phyloP scores from a whole-genome alignment of 805 yeast species.

The Brettanomyces bruxellensis region DNA sequence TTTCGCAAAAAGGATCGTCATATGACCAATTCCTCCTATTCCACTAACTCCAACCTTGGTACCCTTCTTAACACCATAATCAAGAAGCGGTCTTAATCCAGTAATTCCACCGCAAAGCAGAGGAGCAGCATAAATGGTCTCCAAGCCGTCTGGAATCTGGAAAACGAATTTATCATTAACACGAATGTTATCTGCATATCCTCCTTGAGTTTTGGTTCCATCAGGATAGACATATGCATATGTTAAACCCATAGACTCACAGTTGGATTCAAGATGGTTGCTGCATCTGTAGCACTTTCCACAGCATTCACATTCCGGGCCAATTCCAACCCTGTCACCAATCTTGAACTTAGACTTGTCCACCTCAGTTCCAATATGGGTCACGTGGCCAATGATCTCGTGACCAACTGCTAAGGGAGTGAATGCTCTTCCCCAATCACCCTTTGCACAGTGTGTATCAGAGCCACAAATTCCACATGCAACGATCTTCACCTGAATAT shows the following conservation, averaged over 20 bases:
- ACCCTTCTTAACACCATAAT: constrained; percentile 37
- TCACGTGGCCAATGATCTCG: constrained; percentile 36
- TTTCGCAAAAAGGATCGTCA: constrained; percentile 42
- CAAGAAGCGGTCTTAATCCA: constrained; percentile 38
- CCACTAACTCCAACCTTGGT: constrained; percentile 42
- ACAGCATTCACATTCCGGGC: constrained; percentile 35
- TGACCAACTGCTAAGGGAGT: constrained; percentile 31
- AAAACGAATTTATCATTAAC: constrained; percentile 36
- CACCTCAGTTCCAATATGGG: constrained; percentile 30
- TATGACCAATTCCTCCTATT: constrained; percentile 39
- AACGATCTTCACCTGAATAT: constrained; percentile 36
- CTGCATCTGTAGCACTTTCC: constrained; percentile 30
- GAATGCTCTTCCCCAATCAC: constrained; percentile 15
- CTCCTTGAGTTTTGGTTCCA: constrained; percentile 39
- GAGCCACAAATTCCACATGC: constrained; percentile 44
- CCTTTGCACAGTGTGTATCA: constrained; percentile 36
- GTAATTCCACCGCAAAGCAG: constrained; percentile 51
- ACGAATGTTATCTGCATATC: constrained; percentile 40
- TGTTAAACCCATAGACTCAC: constrained; percentile 41
- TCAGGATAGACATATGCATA: constrained; percentile 38
- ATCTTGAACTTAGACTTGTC: constrained; percentile 23
- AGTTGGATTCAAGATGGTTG: constrained; percentile 34
- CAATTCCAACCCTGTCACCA: constrained; percentile 45
- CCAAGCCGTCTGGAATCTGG: constrained; percentile 38
- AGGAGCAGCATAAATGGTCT: constrained; percentile 39